Evolutionary conservation across 257 asterid genomes (phyloP).

Genomic region (Lantana camara): DNA sequence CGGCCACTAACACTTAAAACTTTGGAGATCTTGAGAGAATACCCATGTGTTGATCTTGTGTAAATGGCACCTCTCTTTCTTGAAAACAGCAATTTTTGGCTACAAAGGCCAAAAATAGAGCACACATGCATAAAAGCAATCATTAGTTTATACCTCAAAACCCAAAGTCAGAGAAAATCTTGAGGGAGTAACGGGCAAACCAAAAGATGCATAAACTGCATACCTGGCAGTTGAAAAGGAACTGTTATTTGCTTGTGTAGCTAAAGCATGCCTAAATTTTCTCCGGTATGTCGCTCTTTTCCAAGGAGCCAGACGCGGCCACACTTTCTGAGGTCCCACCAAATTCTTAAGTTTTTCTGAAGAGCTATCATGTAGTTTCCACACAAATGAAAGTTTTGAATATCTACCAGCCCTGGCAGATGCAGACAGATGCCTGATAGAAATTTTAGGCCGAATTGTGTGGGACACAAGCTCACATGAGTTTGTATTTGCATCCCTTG

Average conservation of each 20-base stretch:
- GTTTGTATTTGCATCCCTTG: slow-evolving; percentile 38
- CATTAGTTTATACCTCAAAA: slow-evolving; percentile 25
- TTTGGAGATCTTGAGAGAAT: slow-evolving; percentile 79
- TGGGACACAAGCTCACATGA: slow-evolving; percentile 38
- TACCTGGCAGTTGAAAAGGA: slow-evolving; percentile 59
- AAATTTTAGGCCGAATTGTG: slow-evolving; percentile 31
- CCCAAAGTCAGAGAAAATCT: slow-evolving; percentile 9
- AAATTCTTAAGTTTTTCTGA: slow-evolving; percentile 48
- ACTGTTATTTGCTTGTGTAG: slow-evolving; percentile 41
- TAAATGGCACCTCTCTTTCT: slow-evolving; percentile 82
- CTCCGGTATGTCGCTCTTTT: slow-evolving; percentile 68
- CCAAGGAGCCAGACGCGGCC: slow-evolving; percentile 64
- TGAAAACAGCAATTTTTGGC: slow-evolving; percentile 66
- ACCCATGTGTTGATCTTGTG: slow-evolving; percentile 80
- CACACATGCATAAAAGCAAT: slow-evolving; percentile 24
- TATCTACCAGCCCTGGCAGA: slow-evolving; percentile 42
- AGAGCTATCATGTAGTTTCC: slow-evolving; percentile 66
- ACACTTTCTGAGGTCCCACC: slow-evolving; percentile 46
- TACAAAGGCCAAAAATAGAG: slow-evolving; percentile 31
- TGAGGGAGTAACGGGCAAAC: slow-evolving; percentile 10
- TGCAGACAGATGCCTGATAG: slow-evolving; percentile 52
- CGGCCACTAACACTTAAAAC: slow-evolving; percentile 75
- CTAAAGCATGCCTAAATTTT: slow-evolving; percentile 43
- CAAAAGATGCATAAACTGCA: slow-evolving; percentile 25
- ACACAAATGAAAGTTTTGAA: slow-evolving; percentile 65